Evolutionary conservation across 1,284 basidiomycete genomes (phyloP).

Genomic region (Pascua sp.): DNA sequence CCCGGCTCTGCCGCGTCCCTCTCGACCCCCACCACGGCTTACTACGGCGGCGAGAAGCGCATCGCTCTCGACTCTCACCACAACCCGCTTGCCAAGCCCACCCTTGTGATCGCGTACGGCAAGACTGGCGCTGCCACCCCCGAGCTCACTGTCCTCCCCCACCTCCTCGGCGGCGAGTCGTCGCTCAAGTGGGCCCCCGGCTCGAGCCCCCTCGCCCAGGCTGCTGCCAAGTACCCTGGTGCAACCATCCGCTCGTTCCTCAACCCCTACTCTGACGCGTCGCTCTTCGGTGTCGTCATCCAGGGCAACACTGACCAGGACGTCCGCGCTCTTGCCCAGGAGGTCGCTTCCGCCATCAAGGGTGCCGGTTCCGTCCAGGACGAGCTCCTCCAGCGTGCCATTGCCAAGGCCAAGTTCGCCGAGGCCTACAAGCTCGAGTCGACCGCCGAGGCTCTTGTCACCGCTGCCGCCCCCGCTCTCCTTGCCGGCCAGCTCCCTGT

Average conservation of each 20-base stretch:
- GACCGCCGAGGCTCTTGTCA: conserved; percentile 62
- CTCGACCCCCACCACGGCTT: conserved; percentile 50
- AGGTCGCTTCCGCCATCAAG: conserved; percentile 63
- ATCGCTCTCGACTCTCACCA: conserved; percentile 57
- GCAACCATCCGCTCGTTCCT: conserved; percentile 66
- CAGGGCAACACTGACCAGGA: conserved; percentile 43
- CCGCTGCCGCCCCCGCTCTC: conserved; percentile 55
- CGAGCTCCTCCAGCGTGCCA: conserved; percentile 72
- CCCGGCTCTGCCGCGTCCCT: conserved; percentile 42
- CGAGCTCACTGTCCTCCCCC: conserved; percentile 71
- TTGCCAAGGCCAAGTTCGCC: conserved; percentile 80
- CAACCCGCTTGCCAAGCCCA: conserved; percentile 58
- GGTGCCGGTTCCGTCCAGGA: conserved; percentile 61
- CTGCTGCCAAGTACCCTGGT: conserved; percentile 47
- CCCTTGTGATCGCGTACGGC: conserved; percentile 79
- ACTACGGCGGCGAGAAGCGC: conserved; percentile 82
- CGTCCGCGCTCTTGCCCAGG: conserved; percentile 55
- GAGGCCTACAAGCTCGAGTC: conserved; percentile 67
- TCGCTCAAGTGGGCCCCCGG: conserved; percentile 82
- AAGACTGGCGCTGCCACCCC: conserved; percentile 58
- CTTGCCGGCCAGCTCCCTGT: conserved; percentile 58
- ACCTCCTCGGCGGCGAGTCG: conserved; percentile 66
- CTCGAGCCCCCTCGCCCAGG: conserved; percentile 61
- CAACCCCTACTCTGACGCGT: conserved; percentile 83
- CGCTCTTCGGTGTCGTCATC: conserved; percentile 75